Conservation (phyloP, 345 rosid species). For the rapeseed (Brassica napus) region DNA sequence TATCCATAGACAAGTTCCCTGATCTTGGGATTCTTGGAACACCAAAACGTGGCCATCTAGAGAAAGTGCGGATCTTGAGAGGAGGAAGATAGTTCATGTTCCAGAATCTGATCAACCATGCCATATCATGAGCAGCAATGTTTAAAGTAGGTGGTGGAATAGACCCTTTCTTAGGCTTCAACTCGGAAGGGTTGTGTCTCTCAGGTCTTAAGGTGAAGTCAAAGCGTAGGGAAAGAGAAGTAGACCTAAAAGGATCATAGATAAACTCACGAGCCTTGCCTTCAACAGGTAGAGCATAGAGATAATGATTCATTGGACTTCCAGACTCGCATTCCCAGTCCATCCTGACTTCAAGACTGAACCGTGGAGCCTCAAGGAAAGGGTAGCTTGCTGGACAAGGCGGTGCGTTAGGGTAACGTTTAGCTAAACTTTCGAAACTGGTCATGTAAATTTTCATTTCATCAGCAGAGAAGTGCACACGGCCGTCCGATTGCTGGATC, state of each 20-base stretch:
- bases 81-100: conserved; percentile 87
- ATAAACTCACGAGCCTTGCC: conserved; percentile 74
- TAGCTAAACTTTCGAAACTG: conserved; percentile 82
- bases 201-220: conserved; percentile 77
- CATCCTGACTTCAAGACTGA: conserved; percentile 82
- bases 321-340: conserved; percentile 95
- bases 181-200: conserved; percentile 37
- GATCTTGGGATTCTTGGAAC: conserved; percentile 81
- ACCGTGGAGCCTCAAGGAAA: conserved; percentile 73
- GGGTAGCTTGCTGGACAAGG: conserved; percentile 51
- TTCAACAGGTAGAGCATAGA: conserved; percentile 82
- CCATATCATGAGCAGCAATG: conserved; percentile 90
- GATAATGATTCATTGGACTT: conserved; percentile 78
- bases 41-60: conserved; percentile 95
- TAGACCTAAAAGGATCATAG: conserved; percentile 94
- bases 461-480: conserved; percentile 66
- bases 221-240: conserved; percentile 84
- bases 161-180: conserved; percentile 44
- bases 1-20: conserved; percentile 91
- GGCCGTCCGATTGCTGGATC: conserved; percentile 89
- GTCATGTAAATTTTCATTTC: conserved; percentile 72
- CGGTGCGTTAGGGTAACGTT: conserved; percentile 56
- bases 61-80: conserved; percentile 76
- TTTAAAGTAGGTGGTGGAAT: conserved; percentile 56
- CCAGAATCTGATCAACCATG: conserved; percentile 87